phyloP scores from a whole-genome alignment of 306 rosid species.

The Lotus japonicus region DNA sequence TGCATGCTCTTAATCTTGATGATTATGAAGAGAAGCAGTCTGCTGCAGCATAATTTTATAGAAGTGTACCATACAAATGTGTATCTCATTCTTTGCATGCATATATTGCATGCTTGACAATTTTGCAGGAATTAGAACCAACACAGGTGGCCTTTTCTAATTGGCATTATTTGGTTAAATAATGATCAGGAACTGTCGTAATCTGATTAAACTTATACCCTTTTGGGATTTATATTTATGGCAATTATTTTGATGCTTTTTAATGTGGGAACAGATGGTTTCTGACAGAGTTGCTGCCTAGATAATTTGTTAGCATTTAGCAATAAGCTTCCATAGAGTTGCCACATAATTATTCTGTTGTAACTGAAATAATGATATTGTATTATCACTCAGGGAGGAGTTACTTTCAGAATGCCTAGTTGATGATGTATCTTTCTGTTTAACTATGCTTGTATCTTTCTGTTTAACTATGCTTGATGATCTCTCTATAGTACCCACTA shows the following conservation, averaged over 20 bases:
- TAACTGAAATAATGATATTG: slow-evolving; percentile 15
- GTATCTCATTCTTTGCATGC: slow-evolving; percentile 48
- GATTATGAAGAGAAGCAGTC: slow-evolving; percentile 75
- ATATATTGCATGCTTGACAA: slow-evolving; percentile 36
- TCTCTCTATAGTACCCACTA: not conserved
- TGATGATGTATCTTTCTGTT: too few relatives aligned
- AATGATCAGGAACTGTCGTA: slow-evolving; percentile 17
- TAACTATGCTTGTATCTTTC: not conserved
- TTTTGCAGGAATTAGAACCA: slow-evolving; percentile 44
- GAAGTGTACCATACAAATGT: slow-evolving; percentile 22
- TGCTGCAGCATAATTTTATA: slow-evolving; percentile 56
- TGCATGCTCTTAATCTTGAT: slow-evolving; percentile 80
- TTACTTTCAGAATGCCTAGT: too few relatives aligned
- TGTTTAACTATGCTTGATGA: slow-evolving; percentile 1
- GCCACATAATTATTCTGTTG: slow-evolving; percentile 20
- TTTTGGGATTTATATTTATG: slow-evolving; percentile 7
- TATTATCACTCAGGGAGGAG: slow-evolving; percentile 1
- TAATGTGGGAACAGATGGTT: not conserved
- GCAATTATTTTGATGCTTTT: slow-evolving; percentile 22
- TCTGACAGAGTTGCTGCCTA: slow-evolving; percentile 18
- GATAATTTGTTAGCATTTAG: slow-evolving; percentile 25
- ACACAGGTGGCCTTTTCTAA: slow-evolving; percentile 12
- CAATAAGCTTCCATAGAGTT: slow-evolving; percentile 28
- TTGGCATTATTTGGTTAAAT: slow-evolving; percentile 25
- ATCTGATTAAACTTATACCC: slow-evolving; percentile 16